These are phyloP conservation scores for Irineochytrium annulatum DNA, from an alignment of 192 early-diverging fungal genomes.

Conservation along the genomic window DNA sequence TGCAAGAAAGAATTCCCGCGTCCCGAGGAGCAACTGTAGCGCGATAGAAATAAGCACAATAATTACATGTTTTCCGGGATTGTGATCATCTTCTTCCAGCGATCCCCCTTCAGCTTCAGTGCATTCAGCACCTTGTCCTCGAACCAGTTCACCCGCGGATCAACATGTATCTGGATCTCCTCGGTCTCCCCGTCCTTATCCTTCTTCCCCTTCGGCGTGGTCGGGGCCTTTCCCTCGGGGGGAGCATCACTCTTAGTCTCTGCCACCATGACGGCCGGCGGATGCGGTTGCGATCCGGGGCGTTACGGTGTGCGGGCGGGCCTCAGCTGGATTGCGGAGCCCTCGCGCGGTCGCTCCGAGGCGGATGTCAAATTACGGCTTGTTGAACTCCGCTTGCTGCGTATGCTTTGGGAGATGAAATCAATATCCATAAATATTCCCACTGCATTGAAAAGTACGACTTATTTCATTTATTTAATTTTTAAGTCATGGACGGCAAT, in stretches of 20 bases:
- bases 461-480: no score
- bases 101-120: constrained; percentile 57
- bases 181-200: constrained; percentile 45
- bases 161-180: constrained; percentile 39
- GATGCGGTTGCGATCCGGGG: no score
- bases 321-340: no score
- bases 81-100: constrained; percentile 56
- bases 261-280: background rate
- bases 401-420: no score
- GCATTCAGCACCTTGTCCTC: constrained; percentile 50
- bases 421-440: no score
- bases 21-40: background rate
- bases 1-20: background rate
- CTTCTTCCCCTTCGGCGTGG: constrained; percentile 41
- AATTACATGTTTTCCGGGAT: constrained; percentile 49
- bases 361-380: no score
- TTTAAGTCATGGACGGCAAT: no score
- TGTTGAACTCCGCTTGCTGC: no score
- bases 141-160: constrained; percentile 56
- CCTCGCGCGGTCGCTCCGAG: no score
- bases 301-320: no score
- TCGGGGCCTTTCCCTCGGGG: constrained; percentile 19
- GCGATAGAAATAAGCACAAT: background rate
- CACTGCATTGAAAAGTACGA: no score
- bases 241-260: background rate